Evolutionary conservation across 2,329 filamentous ascomycete genomes (phyloP).

Genomic region (Fusarium tricinctum): DNA sequence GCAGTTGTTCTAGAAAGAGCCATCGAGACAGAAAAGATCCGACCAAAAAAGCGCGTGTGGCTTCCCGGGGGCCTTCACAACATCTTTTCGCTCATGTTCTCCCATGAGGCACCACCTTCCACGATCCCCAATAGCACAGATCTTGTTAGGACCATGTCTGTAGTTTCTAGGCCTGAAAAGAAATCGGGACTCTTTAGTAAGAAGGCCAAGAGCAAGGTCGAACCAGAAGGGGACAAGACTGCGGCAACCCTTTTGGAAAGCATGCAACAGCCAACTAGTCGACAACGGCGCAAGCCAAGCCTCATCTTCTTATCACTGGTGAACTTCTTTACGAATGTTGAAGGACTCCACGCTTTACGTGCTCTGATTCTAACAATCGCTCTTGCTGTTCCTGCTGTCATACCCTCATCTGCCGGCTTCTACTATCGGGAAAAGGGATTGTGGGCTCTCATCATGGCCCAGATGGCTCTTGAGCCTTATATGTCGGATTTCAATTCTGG

Average conservation of each 20-base stretch:
- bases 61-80: slow-evolving; percentile 17
- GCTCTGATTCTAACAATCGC: slow-evolving; percentile 14
- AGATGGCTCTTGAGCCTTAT: slow-evolving; percentile 39
- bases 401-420: slow-evolving; percentile 32
- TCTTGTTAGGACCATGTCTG: slow-evolving; percentile 14
- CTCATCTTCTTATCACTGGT: slow-evolving; percentile 7
- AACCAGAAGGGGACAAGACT: background rate
- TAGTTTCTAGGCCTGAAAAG: slow-evolving; percentile 17
- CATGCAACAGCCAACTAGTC: slow-evolving; percentile 21
- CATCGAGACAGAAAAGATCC: slow-evolving; percentile 11
- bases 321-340: slow-evolving; percentile 20
- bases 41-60: slow-evolving; percentile 11
- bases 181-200: slow-evolving; percentile 13
- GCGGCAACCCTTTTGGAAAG: slow-evolving; percentile 3
- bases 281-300: slow-evolving; percentile 20
- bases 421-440: slow-evolving; percentile 41
- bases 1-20: slow-evolving; percentile 3
- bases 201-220: slow-evolving; percentile 5
- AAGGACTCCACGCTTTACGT: slow-evolving; percentile 20
- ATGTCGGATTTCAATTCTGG: slow-evolving; percentile 40
- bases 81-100: slow-evolving; percentile 9
- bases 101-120: slow-evolving; percentile 24
- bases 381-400: slow-evolving; percentile 11
- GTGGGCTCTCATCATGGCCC: slow-evolving; percentile 44
- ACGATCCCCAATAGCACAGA: slow-evolving; percentile 5